Base-by-base conservation (phyloP, 1,139 yeast species). In the Hansenula sp. region DNA sequence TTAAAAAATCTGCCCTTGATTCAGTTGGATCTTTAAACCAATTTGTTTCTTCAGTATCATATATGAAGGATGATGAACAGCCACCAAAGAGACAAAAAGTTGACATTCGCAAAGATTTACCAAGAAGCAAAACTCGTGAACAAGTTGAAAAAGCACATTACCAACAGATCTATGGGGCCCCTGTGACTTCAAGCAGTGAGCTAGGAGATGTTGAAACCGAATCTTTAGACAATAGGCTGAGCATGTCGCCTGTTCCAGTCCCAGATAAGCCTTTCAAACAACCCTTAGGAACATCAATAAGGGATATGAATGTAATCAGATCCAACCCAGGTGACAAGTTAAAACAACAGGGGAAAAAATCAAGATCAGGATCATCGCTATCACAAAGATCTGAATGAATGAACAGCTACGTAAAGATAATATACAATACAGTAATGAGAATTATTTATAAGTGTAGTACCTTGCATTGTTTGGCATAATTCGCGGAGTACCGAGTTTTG, bases 161-260 rank as follows among this genome's bases (percentile, higher is more conserved):
- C 17, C 36, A 38, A 35, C 47, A 39, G 40, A 49, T 45, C 25
- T 43, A 25, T 42, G 42, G 22, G 27, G 16, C n/a, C n/a, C 18
- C 18, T 14, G 13, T 14, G 3, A 4, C n/a, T 3, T 6, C 14
- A 29, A 29, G 9, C 5, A 11, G 21, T 3, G 13, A 21, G 13
- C 13, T 13, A 21, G 33, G 21, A 13, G 7, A 6, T 29, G 7
- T 16, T 17, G 11, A 29, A n/a, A 17, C 6, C 12, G 21, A 29
- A 4, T 14, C 9, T 21, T 21, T 21, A 21, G n/a, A n/a, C n/a
- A n/a, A n/a, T n/a, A n/a, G n/a, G n/a, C n/a, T n/a, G n/a, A n/a
- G n/a, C n/a, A n/a, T n/a, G n/a, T n/a, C 60, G 2, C 60, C 59
- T 2, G 45, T 57, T 6, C 62, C 63, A 2, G 44, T 59, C 1